These are phyloP conservation scores for Penicillium robsamsonii DNA, from an alignment of 495 filamentous ascomycete species.

Conservation along the genomic window DNA sequence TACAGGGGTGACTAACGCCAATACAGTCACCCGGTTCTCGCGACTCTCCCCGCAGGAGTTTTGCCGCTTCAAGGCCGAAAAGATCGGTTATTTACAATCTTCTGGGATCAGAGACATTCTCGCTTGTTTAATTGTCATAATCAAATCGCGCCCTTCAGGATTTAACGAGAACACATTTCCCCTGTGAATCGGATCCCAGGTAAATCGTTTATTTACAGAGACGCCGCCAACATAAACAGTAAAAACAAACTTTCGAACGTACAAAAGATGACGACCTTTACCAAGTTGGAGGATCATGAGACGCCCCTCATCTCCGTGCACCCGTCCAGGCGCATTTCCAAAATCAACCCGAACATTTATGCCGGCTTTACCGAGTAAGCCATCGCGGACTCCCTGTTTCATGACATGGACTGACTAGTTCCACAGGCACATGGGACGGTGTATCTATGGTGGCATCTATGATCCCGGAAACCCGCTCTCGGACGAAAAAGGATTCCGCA, in stretches of 20 bases:
- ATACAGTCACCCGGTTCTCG: background rate
- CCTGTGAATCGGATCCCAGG: background rate
- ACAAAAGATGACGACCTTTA: conserved; percentile 64
- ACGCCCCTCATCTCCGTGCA: conserved; percentile 61
- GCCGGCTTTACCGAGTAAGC: conserved; percentile 71
- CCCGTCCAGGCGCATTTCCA: conserved; percentile 56
- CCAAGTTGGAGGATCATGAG: conserved; percentile 56
- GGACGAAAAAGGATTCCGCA: conserved; percentile 71
- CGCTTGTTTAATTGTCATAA: background rate
- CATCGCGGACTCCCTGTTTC: background rate
- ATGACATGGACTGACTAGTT: conserved; percentile 13
- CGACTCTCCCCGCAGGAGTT: conserved; percentile 27
- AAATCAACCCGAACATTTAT: conserved; percentile 72
- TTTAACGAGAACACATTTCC: background rate
- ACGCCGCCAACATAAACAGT: background rate
- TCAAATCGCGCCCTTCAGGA: background rate
- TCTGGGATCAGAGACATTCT: background rate
- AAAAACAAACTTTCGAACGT: background rate
- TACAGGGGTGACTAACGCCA: background rate
- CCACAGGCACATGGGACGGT: conserved; percentile 73
- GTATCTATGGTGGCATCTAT: conserved; percentile 83
- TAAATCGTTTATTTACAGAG: background rate
- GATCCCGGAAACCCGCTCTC: conserved; percentile 68
- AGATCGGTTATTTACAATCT: background rate
- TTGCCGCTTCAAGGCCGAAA: conserved; percentile 21